Evolutionary conservation across 192 early-diverging fungal species (phyloP).

Genomic region (Pilaira anomala): DNA sequence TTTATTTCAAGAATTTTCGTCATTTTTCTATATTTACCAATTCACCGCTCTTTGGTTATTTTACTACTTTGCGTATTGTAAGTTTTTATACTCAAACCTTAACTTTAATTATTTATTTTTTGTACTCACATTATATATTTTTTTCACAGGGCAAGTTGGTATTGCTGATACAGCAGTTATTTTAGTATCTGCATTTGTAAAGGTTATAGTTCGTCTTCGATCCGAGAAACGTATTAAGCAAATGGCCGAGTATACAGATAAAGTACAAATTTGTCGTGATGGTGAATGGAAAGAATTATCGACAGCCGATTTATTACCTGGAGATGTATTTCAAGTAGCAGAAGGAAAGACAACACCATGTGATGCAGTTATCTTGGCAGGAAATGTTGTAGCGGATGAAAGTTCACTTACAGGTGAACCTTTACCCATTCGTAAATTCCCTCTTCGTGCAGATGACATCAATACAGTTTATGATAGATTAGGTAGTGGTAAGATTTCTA

Average conservation of each 20-base stretch:
- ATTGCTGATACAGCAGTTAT: slow-evolving; percentile 52
- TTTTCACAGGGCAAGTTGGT: slow-evolving; percentile 39
- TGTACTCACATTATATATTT: no score
- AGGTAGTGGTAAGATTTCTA: slow-evolving; percentile 45
- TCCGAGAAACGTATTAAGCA: slow-evolving; percentile 54
- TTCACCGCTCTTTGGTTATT: slow-evolving; percentile 49
- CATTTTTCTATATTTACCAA: slow-evolving; percentile 61
- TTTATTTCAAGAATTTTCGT: slow-evolving; percentile 53
- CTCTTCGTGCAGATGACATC: slow-evolving; percentile 42
- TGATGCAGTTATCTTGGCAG: slow-evolving; percentile 47
- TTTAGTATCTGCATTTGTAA: slow-evolving; percentile 50
- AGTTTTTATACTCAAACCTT: no score
- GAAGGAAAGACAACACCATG: slow-evolving; percentile 48
- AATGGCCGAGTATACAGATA: slow-evolving; percentile 55
- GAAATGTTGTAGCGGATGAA: slow-evolving; percentile 66
- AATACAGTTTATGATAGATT: slow-evolving; percentile 15
- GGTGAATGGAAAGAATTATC: slow-evolving; percentile 49
- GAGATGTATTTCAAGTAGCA: slow-evolving; percentile 63
- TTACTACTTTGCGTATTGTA: slow-evolving; percentile 52
- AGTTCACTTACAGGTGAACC: slow-evolving; percentile 66
- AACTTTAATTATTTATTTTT: no score
- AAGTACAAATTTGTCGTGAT: slow-evolving; percentile 51
- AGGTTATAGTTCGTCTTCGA: slow-evolving; percentile 47
- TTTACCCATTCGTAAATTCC: slow-evolving; percentile 65
- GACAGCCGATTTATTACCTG: slow-evolving; percentile 61